Conservation (phyloP, 805 yeast genomes). For the Saccharomycopsis vini region DNA sequence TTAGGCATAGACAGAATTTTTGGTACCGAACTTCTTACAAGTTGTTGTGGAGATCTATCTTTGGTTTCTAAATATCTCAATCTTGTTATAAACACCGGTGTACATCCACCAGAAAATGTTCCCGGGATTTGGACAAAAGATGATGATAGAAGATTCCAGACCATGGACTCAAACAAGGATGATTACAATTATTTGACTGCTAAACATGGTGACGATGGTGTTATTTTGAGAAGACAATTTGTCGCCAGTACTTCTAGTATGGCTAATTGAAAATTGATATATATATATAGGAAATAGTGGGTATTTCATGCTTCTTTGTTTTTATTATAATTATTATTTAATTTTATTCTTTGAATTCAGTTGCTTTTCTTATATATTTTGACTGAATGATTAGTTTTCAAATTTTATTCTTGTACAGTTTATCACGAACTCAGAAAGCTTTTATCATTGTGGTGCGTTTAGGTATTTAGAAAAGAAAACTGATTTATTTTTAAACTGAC, state of each 20-base stretch:
- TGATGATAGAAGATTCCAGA: constrained; percentile 32
- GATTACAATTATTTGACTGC: constrained; percentile 27
- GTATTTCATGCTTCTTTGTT: too few relatives aligned
- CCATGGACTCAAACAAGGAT: constrained; percentile 25
- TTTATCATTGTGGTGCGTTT: too few relatives aligned
- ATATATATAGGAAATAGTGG: too few relatives aligned
- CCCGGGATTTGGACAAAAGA: constrained; percentile 40
- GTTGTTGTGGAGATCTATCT: constrained; percentile 36
- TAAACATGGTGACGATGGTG: constrained; percentile 34
- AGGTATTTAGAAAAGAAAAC: too few relatives aligned
- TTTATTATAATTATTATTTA: too few relatives aligned
- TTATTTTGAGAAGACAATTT: constrained; percentile 34
- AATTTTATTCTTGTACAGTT: too few relatives aligned
- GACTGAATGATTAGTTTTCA: too few relatives aligned
- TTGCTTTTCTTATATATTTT: too few relatives aligned
- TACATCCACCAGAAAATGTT: constrained; percentile 34
- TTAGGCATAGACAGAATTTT: constrained; percentile 35
- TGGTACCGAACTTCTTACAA: constrained; percentile 34
- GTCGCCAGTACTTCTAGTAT: background rate
- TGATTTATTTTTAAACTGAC: too few relatives aligned
- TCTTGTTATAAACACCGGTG: constrained; percentile 31
- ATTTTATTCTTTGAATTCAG: too few relatives aligned
- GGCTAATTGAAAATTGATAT: too few relatives aligned
- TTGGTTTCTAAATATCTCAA: constrained; percentile 35
- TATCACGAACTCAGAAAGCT: too few relatives aligned